A percentile compares a stretch with the other conserved stretches of the same genome.
phyloP scores from a whole-genome alignment of 352 stramenopile species.

The Phytophthora kernoviae region DNA sequence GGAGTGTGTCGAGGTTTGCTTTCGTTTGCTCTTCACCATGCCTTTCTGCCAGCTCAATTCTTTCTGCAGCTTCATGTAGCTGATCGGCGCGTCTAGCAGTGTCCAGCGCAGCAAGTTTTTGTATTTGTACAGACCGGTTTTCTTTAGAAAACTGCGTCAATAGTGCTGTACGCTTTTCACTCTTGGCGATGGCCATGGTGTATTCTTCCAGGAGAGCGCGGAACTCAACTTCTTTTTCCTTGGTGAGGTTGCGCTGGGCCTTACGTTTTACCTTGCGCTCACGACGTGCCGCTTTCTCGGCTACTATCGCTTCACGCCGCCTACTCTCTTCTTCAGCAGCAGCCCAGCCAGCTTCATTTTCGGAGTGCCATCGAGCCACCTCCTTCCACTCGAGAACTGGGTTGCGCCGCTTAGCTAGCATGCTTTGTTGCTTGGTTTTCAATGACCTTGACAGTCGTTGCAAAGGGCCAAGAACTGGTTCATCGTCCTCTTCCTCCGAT shows the following conservation, averaged over 20 bases:
- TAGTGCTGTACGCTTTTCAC: constrained; percentile 47
- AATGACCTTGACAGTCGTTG: constrained; percentile 31
- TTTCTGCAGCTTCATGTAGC: constrained; percentile 17
- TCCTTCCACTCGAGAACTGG: constrained; percentile 61
- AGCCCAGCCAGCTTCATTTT: constrained; percentile 38
- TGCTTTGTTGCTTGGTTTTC: constrained; percentile 41
- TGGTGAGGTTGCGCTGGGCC: constrained; percentile 46
- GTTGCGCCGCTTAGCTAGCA: constrained; percentile 48
- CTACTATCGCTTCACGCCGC: constrained; percentile 12
- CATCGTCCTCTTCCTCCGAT: constrained; percentile 30
- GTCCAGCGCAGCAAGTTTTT: constrained; percentile 17
- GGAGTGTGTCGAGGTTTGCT: constrained; percentile 20
- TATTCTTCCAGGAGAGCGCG: constrained; percentile 49
- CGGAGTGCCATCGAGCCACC: constrained; percentile 38
- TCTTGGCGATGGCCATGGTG: constrained; percentile 43
- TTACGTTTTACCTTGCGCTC: constrained; percentile 56
- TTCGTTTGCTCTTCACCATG: constrained; percentile 23
- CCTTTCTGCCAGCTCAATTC: constrained; percentile 16
- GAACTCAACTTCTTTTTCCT: constrained; percentile 58
- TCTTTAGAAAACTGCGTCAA: constrained; percentile 56
- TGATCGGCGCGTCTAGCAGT: constrained; percentile 14
- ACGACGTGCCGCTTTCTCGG: constrained; percentile 39
- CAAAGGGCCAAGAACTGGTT: constrained; percentile 21
- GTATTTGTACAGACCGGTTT: constrained; percentile 25
- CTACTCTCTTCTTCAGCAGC: constrained; percentile 32